A percentile compares a stretch with the other conserved stretches of the same genome.
Conservation (phyloP, 768 basidiomycete species). For the Leccinum variicolor region DNA sequence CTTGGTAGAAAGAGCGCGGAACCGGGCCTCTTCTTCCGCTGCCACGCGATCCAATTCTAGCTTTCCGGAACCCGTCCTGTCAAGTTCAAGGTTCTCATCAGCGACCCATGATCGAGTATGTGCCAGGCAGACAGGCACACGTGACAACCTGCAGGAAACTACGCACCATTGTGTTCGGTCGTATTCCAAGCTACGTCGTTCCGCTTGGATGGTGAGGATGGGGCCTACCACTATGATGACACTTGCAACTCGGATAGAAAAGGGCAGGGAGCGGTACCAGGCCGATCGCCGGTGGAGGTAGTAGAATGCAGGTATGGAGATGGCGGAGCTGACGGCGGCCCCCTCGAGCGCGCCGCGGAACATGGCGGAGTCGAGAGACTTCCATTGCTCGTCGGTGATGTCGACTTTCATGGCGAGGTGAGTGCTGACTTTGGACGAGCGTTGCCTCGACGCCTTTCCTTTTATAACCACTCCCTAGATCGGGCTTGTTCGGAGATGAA, state of each 20-base stretch:
- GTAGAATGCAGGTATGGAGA: conserved; percentile 49
- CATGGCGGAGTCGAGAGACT: conserved; percentile 52
- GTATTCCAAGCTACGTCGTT: conserved; percentile 62
- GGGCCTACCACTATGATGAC: conserved; percentile 63
- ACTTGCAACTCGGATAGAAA: conserved; percentile 67
- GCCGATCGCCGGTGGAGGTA: conserved; percentile 50
- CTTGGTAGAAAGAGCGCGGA: conserved; percentile 45
- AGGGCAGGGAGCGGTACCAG: conserved; percentile 62
- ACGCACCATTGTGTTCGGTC: conserved; percentile 62
- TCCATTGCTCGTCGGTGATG: conserved; percentile 44
- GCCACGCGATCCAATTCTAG: conserved; percentile 51
- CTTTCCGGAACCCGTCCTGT: conserved; percentile 41
- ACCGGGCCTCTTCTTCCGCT: conserved; percentile 35
- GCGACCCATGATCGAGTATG: not conserved
- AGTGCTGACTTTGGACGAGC: not conserved
- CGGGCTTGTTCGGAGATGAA: not conserved
- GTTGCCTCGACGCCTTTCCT: no score
- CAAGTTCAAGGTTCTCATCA: not conserved
- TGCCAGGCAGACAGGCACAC: no score
- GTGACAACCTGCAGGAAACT: not conserved
- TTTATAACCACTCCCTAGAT: not conserved
- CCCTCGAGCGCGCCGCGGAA: conserved; percentile 66
- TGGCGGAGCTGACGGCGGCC: conserved; percentile 38
- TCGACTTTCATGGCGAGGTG: conserved; percentile 27
- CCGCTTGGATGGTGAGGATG: conserved; percentile 69